Evolutionary conservation across 2,329 filamentous ascomycete genomes (phyloP), one percentile per base, ranked within the genome.

Genomic region (Aspergillus quadricinctus): DNA sequence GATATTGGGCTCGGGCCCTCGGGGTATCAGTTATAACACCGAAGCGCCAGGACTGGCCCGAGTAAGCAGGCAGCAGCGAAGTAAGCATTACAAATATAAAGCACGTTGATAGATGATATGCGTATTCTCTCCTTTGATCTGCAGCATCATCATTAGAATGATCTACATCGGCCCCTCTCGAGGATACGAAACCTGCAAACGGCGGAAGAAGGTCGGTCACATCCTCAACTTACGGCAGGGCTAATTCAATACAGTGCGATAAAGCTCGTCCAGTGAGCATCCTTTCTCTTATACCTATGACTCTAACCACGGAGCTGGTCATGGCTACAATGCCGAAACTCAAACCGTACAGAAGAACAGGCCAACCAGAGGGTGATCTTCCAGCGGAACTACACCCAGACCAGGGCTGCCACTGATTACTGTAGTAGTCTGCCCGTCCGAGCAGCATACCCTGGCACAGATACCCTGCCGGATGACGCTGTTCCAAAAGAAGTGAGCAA

Each of bases 111-210:
- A n/a, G n/a, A n/a, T n/a, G n/a, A n/a, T n/a, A n/a, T n/a, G n/a
- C n/a, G n/a, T n/a, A n/a, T 9, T 29, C 29, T 11, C 29, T 31
- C 10, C 3, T 4, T 3, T 31, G 1, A 11, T 31, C 1, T 11
- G 29, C 10, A 4, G 29, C 29, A 31, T 31, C 29, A 31, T 31
- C 3, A 31, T 35, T 11, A 35, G 4, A 1, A 57, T 57, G 55
- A 51, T 57, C 3, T 57, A 57, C n/a, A 40, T 46, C 17, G 55
- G 55, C 3, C 51, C 55, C 10, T 57, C 55, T 14, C 23, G 46
- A 48, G 50, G 49, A 9, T 57, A 53, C 40, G 35, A 40, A 27
- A 55, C 53, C 17, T 50, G 55, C 19, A 53, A 50, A 29, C 46
- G 29, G 19, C 41, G 51, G 11, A 57, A 57, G 49, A 52, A 50